Evolutionary conservation across 1,284 basidiomycete species (phyloP).

Genomic region (Polyporus tsugae): DNA sequence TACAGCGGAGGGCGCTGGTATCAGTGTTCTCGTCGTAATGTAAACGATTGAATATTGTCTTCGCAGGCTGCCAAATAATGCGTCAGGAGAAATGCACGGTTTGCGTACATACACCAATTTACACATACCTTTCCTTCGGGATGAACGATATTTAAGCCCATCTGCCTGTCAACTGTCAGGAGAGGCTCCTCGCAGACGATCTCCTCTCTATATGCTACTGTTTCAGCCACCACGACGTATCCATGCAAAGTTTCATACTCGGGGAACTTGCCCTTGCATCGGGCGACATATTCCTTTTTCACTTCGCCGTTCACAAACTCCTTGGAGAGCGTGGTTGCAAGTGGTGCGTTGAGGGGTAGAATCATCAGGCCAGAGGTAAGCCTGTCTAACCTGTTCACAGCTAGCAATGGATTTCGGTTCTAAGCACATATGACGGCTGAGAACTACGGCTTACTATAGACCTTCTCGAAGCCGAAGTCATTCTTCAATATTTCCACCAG

Average conservation of each 20-base stretch:
- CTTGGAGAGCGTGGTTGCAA: slow-evolving; percentile 77
- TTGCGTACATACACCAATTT: neutral
- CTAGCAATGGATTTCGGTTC: no score
- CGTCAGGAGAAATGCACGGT: neutral
- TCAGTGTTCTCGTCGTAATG: slow-evolving; percentile 86
- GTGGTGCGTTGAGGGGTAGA: slow-evolving; percentile 78
- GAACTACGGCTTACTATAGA: slow-evolving; percentile 72
- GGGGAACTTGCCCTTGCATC: slow-evolving; percentile 87
- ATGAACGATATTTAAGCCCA: slow-evolving; percentile 95
- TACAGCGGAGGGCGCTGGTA: slow-evolving; percentile 91
- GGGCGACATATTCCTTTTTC: slow-evolving; percentile 91
- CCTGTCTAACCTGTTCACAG: slow-evolving; percentile 94
- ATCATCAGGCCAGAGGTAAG: slow-evolving; percentile 98
- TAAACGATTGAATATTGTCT: slow-evolving; percentile 89
- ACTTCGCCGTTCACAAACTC: slow-evolving; percentile 88
- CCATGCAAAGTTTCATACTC: slow-evolving; percentile 56
- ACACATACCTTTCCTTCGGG: slow-evolving; percentile 85
- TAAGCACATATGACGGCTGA: no score
- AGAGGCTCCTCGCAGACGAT: slow-evolving; percentile 88
- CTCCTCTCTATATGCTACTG: slow-evolving; percentile 66
- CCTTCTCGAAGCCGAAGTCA: slow-evolving; percentile 86
- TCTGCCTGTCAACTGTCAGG: slow-evolving; percentile 93
- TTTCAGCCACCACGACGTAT: neutral
- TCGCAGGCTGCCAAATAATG: slow-evolving; percentile 68
- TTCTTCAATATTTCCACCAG: slow-evolving; percentile 87